Base-by-base conservation (phyloP, 352 stramenopile species). In the Phytophthora uliginosa region DNA sequence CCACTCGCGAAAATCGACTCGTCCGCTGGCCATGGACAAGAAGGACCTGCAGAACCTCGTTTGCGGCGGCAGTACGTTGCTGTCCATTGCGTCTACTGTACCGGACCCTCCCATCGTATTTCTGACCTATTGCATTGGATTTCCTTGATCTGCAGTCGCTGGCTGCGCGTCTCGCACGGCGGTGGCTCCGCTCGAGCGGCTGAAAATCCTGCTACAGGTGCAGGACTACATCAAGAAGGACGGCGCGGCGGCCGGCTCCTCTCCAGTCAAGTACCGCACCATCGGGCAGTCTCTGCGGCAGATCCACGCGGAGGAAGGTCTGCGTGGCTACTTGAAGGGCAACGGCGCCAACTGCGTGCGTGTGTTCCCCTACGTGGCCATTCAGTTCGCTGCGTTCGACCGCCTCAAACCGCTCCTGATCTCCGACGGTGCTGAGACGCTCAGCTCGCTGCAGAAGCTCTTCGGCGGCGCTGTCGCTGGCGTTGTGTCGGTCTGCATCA, bases 151-250 rank as follows among this genome's bases (percentile, higher is more conserved):
- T 64, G 8, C 38, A 94, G 85, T 94, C 63, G 87, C 87, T 59
- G 85, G 85, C 13, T 94, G 87, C 57, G 67, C 81, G 31, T 94
- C 85, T 6, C 87, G 87, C 57, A 91, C 85, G 57, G 81, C 84
- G 17, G 87, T 94, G 18, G 87, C 87, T 40, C 88, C 85, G 7
- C 77, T 94, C 28, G 86, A 95, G 73, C 81, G 88, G 9, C 78
- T 94, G 54, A 95, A 94, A 71, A 95, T 95, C 71, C 72, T 94
- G 48, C 86, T 85, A 54, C 88, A 95, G 61, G 84, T 94, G 45
- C 88, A 95, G 70, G 86, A 94, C 67, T 80, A 87, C 64, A 70
- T 93, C 50, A 83, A 77, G 42, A 72, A 71, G 28, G 38, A 50
- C 51, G 56, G 24, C 22, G n/a, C 42, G 8, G 52, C 57, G 2